Conservation (phyloP, 208 protist genomes). For the Leptomonas pyrrhocoris region DNA sequence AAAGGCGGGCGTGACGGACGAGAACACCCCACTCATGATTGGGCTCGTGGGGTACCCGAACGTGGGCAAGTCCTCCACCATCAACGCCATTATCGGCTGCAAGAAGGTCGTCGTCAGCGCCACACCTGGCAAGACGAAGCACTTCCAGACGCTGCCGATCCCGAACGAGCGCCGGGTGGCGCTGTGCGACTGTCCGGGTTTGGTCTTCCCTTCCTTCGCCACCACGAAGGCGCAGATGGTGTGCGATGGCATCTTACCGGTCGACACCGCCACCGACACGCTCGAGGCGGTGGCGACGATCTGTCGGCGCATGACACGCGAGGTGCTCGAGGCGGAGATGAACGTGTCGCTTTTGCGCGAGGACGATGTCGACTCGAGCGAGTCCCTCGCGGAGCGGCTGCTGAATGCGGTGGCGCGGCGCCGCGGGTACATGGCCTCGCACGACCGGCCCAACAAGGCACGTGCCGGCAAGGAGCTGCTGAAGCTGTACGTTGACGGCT, state of each 20-base stretch:
- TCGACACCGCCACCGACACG: conserved; percentile 82
- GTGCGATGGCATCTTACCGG: conserved; percentile 96
- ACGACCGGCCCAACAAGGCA: conserved; percentile 92
- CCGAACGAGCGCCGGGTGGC: conserved; percentile 89
- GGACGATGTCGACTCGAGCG: conserved; percentile 76
- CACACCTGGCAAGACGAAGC: conserved; percentile 99
- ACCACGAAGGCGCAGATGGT: conserved; percentile 95
- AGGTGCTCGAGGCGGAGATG: conserved; percentile 68
- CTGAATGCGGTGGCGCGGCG: conserved; percentile 76
- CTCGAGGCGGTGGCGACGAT: conserved; percentile 67
- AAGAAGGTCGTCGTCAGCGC: conserved; percentile 96
- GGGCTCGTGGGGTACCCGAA: conserved; percentile 98
- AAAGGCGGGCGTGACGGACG: conserved; percentile 35
- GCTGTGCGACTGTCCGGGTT: conserved; percentile 98
- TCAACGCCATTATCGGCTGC: conserved; percentile 95
- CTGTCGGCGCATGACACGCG: conserved; percentile 60
- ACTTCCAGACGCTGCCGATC: conserved; percentile 97
- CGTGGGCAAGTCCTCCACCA: conserved; percentile 98
- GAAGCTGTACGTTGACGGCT: conserved; percentile 95
- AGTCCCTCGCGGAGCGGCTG: conserved; percentile 70
- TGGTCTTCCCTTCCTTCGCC: conserved; percentile 95
- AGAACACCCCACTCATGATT: conserved; percentile 78
- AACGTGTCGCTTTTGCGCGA: conserved; percentile 59
- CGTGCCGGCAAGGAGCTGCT: conserved; percentile 94
- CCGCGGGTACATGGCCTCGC: conserved; percentile 96